Base-by-base conservation (phyloP, 352 stramenopile species). In the Chrysophaeum taylorii region DNA sequence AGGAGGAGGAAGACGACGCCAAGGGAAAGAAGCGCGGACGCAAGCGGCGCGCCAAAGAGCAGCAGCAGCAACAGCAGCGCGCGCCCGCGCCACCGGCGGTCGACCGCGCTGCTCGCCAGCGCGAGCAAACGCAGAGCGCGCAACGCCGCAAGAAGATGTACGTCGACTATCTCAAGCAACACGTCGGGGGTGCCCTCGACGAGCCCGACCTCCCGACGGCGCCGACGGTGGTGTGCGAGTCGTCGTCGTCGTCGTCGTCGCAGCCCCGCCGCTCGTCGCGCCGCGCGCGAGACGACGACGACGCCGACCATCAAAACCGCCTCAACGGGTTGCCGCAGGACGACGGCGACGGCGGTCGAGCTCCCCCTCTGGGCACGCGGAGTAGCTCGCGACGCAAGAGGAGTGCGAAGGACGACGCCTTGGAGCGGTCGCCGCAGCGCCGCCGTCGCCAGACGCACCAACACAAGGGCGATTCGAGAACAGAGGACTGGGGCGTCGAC, bases 61-160 rank as follows among this genome's bases (percentile, higher is more conserved):
- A n/a, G n/a, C n/a, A n/a, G n/a, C n/a, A n/a, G n/a, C n/a, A n/a
- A n/a, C n/a, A n/a, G n/a, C n/a, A n/a, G n/a, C 36, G 39, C 27
- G 33, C 52, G 52, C n/a, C 52, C 9, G 7, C 4, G 27, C n/a
- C n/a, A n/a, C n/a, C 9, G 18, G 52, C 25, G 25, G 7, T 15
- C 15, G 52, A 63, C 9, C 27, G 33, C 25, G 12, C 33, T 5
- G 52, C 29, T 2, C 7, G n/a, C 15, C 52, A 39, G n/a, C 31
- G 35, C 5, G 57, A 16, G 21, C 33, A 16, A 5, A 9, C 9
- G 2, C 57, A 48, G 31, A 45, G 33, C 1, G 27, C 57, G 5
- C 57, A 48, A 36, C 31, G 57, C 5, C 57, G 57, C 14, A 42
- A 45, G 35, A 45, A 66, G 57, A 66, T 66, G 57, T 33, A 66